Evolutionary conservation across 1,284 basidiomycete genomes (phyloP).

Genomic region (Sphagnurus paluster): DNA sequence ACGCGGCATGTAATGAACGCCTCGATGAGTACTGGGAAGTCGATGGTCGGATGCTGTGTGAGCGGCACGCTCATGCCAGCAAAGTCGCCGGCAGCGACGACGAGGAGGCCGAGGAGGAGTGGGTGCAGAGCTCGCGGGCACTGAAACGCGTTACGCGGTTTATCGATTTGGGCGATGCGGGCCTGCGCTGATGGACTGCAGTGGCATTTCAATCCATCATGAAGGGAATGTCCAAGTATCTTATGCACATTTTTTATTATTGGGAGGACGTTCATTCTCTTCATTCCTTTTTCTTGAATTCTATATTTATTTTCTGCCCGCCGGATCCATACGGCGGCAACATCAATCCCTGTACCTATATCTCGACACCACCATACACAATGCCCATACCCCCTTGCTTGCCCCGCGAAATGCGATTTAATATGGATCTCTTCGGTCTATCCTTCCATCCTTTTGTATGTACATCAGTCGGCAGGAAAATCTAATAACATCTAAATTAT

Average conservation of each 20-base stretch:
- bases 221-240: neutral
- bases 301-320: too few relatives aligned
- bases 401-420: neutral
- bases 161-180: constrained; percentile 57
- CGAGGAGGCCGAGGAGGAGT: constrained; percentile 31
- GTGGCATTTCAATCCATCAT: neutral
- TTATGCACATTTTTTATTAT: neutral
- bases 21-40: constrained; percentile 86
- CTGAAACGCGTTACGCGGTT: constrained; percentile 67
- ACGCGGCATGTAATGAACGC: constrained; percentile 53
- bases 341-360: constrained; percentile 12
- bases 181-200: constrained; percentile 16
- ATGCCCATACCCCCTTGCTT: constrained; percentile 1
- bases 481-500: neutral
- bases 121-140: constrained; percentile 44
- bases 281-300: neutral
- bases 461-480: constrained; percentile 6
- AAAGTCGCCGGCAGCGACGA: constrained; percentile 30
- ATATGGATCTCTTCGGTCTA: neutral
- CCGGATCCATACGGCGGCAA: too few relatives aligned
- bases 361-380: constrained; percentile 6
- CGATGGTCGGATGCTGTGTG: constrained; percentile 79
- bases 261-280: neutral
- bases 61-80: constrained; percentile 59
- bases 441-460: constrained; percentile 10